Conservation (phyloP, 441 rosid species). For the Aleurites moluccanus region DNA sequence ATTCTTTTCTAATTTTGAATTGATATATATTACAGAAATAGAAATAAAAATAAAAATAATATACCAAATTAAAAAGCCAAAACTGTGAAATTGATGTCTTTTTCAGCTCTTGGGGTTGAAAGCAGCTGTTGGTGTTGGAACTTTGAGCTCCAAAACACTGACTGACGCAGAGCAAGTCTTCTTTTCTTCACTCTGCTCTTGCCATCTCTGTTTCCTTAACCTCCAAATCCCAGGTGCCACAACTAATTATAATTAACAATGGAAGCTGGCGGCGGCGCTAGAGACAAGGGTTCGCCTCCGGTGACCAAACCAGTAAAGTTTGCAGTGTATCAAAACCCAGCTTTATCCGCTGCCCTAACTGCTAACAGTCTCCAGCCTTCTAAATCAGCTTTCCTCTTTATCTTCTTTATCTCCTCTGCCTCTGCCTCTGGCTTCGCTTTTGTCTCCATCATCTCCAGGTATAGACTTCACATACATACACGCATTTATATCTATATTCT, state of each 20-base stretch:
- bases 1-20: no score
- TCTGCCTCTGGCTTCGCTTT: slow-evolving; percentile 69
- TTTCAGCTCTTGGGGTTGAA: no score
- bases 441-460: slow-evolving; percentile 57
- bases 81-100: no score
- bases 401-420: slow-evolving; percentile 52
- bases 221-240: background rate
- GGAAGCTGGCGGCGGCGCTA: slow-evolving; percentile 8
- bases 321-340: slow-evolving; percentile 75
- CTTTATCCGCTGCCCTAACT: slow-evolving; percentile 67
- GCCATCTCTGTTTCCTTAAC: slow-evolving; percentile 35
- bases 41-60: no score
- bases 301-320: slow-evolving; percentile 52
- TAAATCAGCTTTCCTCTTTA: slow-evolving; percentile 45
- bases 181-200: no score
- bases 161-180: background rate
- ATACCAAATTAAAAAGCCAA: no score
- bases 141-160: background rate
- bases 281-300: slow-evolving; percentile 10
- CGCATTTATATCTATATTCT: background rate
- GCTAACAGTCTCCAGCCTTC: slow-evolving; percentile 76
- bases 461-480: background rate
- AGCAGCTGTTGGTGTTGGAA: background rate
- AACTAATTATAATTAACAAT: background rate
- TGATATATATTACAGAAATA: no score